phyloP scores from a whole-genome alignment of 768 basidiomycete species.

The Rhodotorula diobovata region DNA sequence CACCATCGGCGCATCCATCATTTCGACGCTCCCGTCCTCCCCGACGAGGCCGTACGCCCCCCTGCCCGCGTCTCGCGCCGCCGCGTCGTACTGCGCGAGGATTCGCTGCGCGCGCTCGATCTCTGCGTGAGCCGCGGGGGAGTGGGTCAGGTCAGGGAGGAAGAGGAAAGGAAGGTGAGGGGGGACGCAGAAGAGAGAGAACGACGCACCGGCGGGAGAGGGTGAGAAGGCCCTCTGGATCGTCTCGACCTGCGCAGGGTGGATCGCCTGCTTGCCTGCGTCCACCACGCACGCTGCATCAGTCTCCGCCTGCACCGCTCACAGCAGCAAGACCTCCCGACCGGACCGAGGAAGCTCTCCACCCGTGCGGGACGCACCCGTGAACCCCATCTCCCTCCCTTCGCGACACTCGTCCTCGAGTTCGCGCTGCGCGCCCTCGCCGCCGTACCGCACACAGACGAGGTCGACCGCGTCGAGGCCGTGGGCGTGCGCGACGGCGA shows the following conservation, averaged over 20 bases:
- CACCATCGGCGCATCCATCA: slow-evolving; percentile 90
- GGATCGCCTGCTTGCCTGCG: slow-evolving; percentile 72
- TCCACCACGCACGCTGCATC: not conserved
- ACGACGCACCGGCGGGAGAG: slow-evolving; percentile 57
- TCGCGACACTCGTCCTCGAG: slow-evolving; percentile 72
- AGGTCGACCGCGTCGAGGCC: slow-evolving; percentile 83
- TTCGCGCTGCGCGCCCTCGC: slow-evolving; percentile 68
- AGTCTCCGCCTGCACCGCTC: too few species aligned
- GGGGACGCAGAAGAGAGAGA: not conserved
- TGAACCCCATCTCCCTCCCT: slow-evolving; percentile 75
- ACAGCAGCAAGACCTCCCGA: not conserved
- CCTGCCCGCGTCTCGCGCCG: slow-evolving; percentile 47
- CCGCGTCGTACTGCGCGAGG: slow-evolving; percentile 59
- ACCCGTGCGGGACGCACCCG: slow-evolving; percentile 40
- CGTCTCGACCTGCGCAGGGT: slow-evolving; percentile 72
- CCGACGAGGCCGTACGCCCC: slow-evolving; percentile 67
- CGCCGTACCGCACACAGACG: slow-evolving; percentile 69
- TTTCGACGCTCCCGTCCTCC: slow-evolving; percentile 55
- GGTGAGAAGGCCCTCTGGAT: slow-evolving; percentile 79
- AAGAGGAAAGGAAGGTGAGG: not conserved
- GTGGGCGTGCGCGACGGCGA: slow-evolving; percentile 75
- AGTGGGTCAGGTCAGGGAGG: not conserved
- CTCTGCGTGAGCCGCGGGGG: slow-evolving; percentile 51
- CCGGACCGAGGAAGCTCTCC: too few species aligned
- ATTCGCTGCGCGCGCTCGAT: slow-evolving; percentile 72